Conservation (phyloP, 1,139 yeast genomes). For the Sugiyamaella japonica region DNA sequence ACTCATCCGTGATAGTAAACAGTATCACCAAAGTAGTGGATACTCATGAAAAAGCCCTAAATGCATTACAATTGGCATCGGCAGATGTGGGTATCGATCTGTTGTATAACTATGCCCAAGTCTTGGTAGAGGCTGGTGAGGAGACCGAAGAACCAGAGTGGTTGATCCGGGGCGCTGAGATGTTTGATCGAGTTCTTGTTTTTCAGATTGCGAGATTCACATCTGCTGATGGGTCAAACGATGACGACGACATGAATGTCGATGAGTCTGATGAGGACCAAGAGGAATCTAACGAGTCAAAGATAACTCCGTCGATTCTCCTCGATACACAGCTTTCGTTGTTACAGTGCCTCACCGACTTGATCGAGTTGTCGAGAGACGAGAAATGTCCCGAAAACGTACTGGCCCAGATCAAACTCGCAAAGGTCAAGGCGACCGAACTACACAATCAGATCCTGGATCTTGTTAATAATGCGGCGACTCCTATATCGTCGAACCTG, state of each 20-base stretch:
- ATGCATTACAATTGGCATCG: conserved; percentile 9
- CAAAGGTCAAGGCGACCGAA: conserved; percentile 7
- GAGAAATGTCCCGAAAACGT: neutral
- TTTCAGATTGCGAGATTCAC: conserved; percentile 26
- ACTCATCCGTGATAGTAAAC: conserved; percentile 20
- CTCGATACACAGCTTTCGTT: conserved; percentile 24
- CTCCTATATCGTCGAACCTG: neutral
- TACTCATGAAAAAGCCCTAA: conserved; percentile 25
- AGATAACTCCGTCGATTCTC: conserved; percentile 11
- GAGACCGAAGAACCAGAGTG: conserved; percentile 26
- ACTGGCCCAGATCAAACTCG: neutral
- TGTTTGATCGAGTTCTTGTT: conserved; percentile 28
- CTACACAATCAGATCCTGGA: conserved; percentile 8
- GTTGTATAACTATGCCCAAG: conserved; percentile 35
- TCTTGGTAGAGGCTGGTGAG: conserved; percentile 34
- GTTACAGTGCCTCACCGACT: conserved; percentile 21
- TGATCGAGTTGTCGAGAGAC: conserved; percentile 15
- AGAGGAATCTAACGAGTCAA: conserved; percentile 9
- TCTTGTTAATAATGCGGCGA: neutral
- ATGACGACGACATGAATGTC: too few relatives aligned
- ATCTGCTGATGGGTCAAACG: neutral
- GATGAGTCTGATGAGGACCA: conserved; percentile 9
- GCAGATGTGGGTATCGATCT: conserved; percentile 26
- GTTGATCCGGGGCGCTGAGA: conserved; percentile 25
- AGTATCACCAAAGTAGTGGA: conserved; percentile 22